Base-by-base conservation (phyloP, 2,329 filamentous ascomycete genomes). In the Eurotiales sp. region DNA sequence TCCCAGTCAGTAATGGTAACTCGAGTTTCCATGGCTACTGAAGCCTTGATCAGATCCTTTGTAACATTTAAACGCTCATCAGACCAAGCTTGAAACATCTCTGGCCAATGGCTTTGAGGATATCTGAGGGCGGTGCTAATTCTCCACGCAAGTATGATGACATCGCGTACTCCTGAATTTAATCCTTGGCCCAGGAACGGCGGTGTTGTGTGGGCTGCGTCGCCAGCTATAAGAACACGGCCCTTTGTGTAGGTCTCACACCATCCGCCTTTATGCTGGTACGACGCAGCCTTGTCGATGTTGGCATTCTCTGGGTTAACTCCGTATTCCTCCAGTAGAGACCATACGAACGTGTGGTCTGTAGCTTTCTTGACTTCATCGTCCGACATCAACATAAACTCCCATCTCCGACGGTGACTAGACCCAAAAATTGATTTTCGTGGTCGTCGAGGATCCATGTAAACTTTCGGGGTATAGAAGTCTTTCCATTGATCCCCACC, bases 161-260 rank as follows among this genome's bases (percentile, higher is more conserved):
- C 46, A 42, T 49, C 43, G 11, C 43, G 43, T 19, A 46, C 23
- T 22, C 43, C 43, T 7, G 43, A 46, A 10, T 46, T 46, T 8
- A 46, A 19, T 4, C 43, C 43, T 21, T 46, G 46, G 2, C 46
- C 46, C 17, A 42, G 25, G 21, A 49, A 49, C 10, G 25, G 37
- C 2, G 37, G 46, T 3, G 37, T 41, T 3, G 32, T 12, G 8
- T 49, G 46, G 29, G 39, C 46, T 15, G 37, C 37, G 21, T 49
- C 46, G 12, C 46, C 37, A 2, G 46, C 37, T 19, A 49, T 15
- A n/a, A 49, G 25, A 5, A 49, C 11, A 15, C 37, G 46, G 2
- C 46, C 27, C 34, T 49, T 32, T 22, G 25, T 32, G 5, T 42
- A 23, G 1, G 27, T 49, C 15, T 49, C 37, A 7, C 36, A 41